Evolutionary conservation across 148 eudicot species (phyloP).

Genomic region (Fallopia convolvulus): DNA sequence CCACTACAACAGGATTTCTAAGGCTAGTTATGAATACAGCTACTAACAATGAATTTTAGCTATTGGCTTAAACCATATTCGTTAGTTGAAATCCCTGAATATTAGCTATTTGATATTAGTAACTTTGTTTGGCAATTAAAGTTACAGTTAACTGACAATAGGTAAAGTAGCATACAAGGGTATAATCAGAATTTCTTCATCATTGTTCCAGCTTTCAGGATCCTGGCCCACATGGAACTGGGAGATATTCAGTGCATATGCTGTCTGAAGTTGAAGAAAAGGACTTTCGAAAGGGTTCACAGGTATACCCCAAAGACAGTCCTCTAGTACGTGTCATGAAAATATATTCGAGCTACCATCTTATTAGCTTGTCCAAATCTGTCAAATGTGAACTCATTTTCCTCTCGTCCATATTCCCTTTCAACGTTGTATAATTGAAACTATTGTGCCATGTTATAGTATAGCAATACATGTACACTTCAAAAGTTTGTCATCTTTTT

Average conservation of each 20-base stretch:
- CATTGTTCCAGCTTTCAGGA: slow-evolving; percentile 39
- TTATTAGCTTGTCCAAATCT: neutral
- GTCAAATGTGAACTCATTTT: neutral
- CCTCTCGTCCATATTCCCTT: neutral
- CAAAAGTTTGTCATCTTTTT: neutral
- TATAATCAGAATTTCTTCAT: neutral
- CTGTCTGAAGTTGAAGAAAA: slow-evolving; percentile 48
- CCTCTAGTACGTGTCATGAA: neutral
- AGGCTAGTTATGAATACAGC: slow-evolving; percentile 2
- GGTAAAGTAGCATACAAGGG: neutral
- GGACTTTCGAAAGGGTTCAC: slow-evolving; percentile 54
- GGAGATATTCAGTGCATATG: slow-evolving; percentile 55
- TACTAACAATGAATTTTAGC: neutral
- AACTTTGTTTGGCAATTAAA: neutral
- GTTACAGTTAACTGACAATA: neutral
- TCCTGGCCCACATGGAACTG: slow-evolving; percentile 58
- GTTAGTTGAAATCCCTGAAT: neutral
- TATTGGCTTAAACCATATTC: neutral
- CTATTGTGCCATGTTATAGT: neutral
- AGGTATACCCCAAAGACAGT: slow-evolving; percentile 24
- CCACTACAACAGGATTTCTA: neutral
- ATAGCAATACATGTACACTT: neutral
- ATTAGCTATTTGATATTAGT: neutral
- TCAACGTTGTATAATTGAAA: neutral
- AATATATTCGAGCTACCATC: neutral